Conservation (phyloP, 768 basidiomycete species). For the Termitomyces sp. region DNA sequence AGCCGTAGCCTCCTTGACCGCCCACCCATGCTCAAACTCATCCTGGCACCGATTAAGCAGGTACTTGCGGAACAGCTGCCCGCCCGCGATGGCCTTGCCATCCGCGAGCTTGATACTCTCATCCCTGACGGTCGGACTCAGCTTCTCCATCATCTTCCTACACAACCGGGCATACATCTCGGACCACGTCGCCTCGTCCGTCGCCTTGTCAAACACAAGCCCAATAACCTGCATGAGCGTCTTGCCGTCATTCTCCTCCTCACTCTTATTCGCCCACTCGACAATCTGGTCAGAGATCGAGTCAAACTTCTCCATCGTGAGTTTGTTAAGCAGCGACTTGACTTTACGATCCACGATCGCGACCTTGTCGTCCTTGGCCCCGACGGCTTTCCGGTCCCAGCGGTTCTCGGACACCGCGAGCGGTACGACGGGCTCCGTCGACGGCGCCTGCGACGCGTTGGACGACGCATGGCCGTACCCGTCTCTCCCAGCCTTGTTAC, state of each 20-base stretch:
- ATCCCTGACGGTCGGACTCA: slow-evolving; percentile 85
- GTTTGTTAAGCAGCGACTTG: slow-evolving; percentile 87
- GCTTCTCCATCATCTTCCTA: slow-evolving; percentile 92
- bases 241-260: slow-evolving; percentile 88
- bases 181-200: slow-evolving; percentile 92
- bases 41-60: slow-evolving; percentile 95
- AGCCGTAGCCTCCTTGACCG: slow-evolving; percentile 81
- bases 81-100: slow-evolving; percentile 88
- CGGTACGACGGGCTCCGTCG: slow-evolving; percentile 70
- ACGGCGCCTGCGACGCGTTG: slow-evolving; percentile 19
- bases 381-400: slow-evolving; percentile 63
- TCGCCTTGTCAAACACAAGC: slow-evolving; percentile 96
- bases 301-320: slow-evolving; percentile 96
- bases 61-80: slow-evolving; percentile 95
- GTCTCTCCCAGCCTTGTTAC: slow-evolving; percentile 38
- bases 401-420: slow-evolving; percentile 78
- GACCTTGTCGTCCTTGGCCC: slow-evolving; percentile 53
- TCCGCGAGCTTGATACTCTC: slow-evolving; percentile 79
- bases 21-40: slow-evolving; percentile 97
- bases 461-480: slow-evolving; percentile 29
- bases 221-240: slow-evolving; percentile 96
- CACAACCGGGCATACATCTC: slow-evolving; percentile 98
- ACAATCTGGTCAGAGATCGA: slow-evolving; percentile 95
- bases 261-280: slow-evolving; percentile 90
- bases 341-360: slow-evolving; percentile 94